Evolutionary conservation across 2,329 filamentous ascomycete species (phyloP), one percentile per base, ranked within the genome.

Genomic region (Neospermospora avenae): DNA sequence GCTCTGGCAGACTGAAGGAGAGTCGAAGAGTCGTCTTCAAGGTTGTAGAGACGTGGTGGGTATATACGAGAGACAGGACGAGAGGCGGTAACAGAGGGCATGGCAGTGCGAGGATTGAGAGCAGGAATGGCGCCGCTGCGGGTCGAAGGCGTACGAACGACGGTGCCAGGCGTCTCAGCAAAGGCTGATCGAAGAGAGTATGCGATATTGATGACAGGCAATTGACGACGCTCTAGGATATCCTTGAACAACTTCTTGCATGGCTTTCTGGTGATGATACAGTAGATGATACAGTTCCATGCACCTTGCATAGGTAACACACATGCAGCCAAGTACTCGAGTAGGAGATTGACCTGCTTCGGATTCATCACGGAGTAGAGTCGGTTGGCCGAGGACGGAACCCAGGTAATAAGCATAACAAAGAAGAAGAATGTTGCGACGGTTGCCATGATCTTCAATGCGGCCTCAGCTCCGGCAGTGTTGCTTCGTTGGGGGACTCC

Each of bases 261-360:
- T 0, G 86, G 86, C 53, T 81, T 74, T 79, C 85, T 84, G 5
- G 87, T 90, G 1, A 88, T 91, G 11, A 83, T 80, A 16, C 85
- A 75, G 74, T 95, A 96, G 66, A 96, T 91, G 60, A 89, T 73
- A 18, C 86, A 84, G 72, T 96, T 96, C 90, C 90, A 95, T 69
- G 93, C 89, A 0, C 91, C 91, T 71, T 96, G 91, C 0, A 92
- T 80, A 0, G 91, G 90, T 8, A 96, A 80, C 0, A 95, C 90
- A 42, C 91, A 81, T 0, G 88, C 85, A 22, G 88, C 87, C 65
- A 86, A 82, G 65, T 88, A 85, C 68, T 90, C 85, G 24, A 95
- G 81, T 0, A 80, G 77, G 28, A 86, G 80, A 7, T 78, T 81
- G 0, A 81, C 74, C 3, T 79, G 60, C 25, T 81, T 74, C 0